These are phyloP conservation scores for Talaromyces sp. DNA, from an alignment of 2,329 filamentous ascomycete species.

Conservation along the genomic window DNA sequence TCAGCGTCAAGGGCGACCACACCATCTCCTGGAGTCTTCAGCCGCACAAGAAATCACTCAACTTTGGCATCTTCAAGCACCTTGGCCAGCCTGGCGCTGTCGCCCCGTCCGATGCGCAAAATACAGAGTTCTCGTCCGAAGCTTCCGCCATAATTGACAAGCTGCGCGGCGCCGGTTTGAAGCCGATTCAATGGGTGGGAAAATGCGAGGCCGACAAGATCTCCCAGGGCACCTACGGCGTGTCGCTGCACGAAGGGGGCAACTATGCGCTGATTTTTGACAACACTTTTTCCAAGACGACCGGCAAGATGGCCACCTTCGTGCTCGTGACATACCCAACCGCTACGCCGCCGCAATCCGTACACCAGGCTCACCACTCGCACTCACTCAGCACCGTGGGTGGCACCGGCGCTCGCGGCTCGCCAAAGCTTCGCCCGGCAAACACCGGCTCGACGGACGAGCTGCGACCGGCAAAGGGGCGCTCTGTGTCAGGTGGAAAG, in stretches of 20 bases:
- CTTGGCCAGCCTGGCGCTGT: constrained; percentile 62
- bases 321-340: constrained; percentile 92
- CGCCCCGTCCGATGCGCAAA: constrained; percentile 38
- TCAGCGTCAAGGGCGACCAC: constrained; percentile 80
- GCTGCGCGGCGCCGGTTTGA: constrained; percentile 56
- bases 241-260: constrained; percentile 66
- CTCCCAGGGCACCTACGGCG: constrained; percentile 81
- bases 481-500: constrained; percentile 9
- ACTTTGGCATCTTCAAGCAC: constrained; percentile 97
- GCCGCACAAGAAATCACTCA: constrained; percentile 96
- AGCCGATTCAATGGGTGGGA: constrained; percentile 70
- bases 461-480: constrained; percentile 28
- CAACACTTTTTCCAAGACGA: constrained; percentile 96
- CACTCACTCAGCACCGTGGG: constrained; percentile 36
- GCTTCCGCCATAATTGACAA: constrained; percentile 61
- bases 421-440: constrained; percentile 34
- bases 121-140: constrained; percentile 29
- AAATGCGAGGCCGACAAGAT: constrained; percentile 97
- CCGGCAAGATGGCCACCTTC: constrained; percentile 90
- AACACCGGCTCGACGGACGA: constrained; percentile 47
- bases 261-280: constrained; percentile 98
- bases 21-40: constrained; percentile 97
- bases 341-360: constrained; percentile 46
- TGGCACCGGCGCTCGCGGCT: constrained; percentile 6
- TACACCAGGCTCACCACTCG: constrained; percentile 45